phyloP scores from a whole-genome alignment of 805 yeast species.

The Wickerhamomyces xylosicus region DNA sequence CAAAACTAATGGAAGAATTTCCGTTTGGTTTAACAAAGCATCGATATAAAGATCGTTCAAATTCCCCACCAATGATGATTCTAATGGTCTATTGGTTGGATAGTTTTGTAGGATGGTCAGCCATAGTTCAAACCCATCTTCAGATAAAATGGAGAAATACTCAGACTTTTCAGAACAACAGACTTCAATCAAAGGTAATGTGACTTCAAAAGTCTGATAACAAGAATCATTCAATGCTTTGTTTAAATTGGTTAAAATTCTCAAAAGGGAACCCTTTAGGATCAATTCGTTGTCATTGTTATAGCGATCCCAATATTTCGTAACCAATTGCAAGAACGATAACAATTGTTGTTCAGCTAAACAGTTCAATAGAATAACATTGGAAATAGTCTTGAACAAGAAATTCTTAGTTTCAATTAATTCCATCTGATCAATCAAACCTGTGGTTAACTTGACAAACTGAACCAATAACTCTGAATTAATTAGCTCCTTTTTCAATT shows the following conservation, averaged over 20 bases:
- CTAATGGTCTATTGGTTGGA: constrained; percentile 24
- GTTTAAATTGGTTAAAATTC: constrained; percentile 49
- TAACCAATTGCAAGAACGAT: constrained; percentile 48
- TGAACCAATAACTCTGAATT: constrained; percentile 50
- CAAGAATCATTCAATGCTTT: constrained; percentile 45
- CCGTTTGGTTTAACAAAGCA: constrained; percentile 64
- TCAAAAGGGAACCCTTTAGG: constrained; percentile 36
- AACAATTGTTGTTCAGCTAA: constrained; percentile 32
- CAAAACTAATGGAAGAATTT: constrained; percentile 53
- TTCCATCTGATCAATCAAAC: constrained; percentile 37
- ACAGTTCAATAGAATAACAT: constrained; percentile 48
- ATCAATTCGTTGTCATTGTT: constrained; percentile 32
- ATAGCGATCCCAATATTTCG: constrained; percentile 65
- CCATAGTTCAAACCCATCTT: constrained; percentile 87
- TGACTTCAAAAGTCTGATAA: constrained; percentile 39
- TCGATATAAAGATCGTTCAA: constrained; percentile 30
- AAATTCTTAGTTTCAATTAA: constrained; percentile 71
- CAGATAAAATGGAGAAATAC: constrained; percentile 49
- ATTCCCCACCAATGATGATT: constrained; percentile 11
- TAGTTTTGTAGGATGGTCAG: constrained; percentile 52
- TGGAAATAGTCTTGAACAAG: constrained; percentile 56
- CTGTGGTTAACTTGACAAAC: constrained; percentile 33
- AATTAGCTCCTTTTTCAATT: constrained; percentile 61
- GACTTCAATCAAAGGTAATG: constrained; percentile 51
- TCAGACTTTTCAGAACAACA: constrained; percentile 56